Base-by-base conservation (phyloP, 2,329 filamentous ascomycete species). In the Pyrenophora graminea region DNA sequence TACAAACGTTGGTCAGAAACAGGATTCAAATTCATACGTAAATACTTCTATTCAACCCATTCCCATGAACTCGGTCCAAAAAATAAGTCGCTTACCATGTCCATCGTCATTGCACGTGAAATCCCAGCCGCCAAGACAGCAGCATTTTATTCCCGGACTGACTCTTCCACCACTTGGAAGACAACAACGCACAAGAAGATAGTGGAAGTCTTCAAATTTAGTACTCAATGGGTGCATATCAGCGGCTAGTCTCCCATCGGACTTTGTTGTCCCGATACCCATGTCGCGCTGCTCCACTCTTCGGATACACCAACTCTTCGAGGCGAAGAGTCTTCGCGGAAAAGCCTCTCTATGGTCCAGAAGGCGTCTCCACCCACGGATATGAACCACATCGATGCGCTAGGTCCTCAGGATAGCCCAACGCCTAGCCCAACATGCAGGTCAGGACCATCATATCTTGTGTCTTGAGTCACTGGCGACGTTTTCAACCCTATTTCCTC, bases 251-350 rank as follows among this genome's bases (percentile, higher is more conserved):
- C 32, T 42, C 39, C 27, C 45, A 17, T 6, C 45, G 50, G 50
- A 33, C 39, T 30, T 44, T 44, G 10, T 31, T 48, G 46, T 49
- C 55, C 60, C 59, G 55, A 56, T 13, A 45, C 21, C 48, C 53
- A 37, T 57, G 51, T 46, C 40, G 43, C 48, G 50, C 55, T 56
- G 59, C 56, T 63, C 63, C 62, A 52, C 58, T 53, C 53, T 55
- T 61, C 60, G 64, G 64, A 60, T 63, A 59, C 48, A 36, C 37
- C 44, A 48, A 48, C 45, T 49, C 51, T 41, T 61, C 53, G 42
- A 49, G 6, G 34, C 45, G 50, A 49, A 61, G 58, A 63, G 49
- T 63, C 58, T 64, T 63, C 60, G 53, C 67, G 66, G 66, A 69
- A 70, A 70, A 69, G 64, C 56, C 23, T 43, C 48, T 57, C 49